A percentile compares a stretch with the other conserved stretches of the same genome.
phyloP scores from a whole-genome alignment of 306 rosid genomes.

The Fagus sylvatica region DNA sequence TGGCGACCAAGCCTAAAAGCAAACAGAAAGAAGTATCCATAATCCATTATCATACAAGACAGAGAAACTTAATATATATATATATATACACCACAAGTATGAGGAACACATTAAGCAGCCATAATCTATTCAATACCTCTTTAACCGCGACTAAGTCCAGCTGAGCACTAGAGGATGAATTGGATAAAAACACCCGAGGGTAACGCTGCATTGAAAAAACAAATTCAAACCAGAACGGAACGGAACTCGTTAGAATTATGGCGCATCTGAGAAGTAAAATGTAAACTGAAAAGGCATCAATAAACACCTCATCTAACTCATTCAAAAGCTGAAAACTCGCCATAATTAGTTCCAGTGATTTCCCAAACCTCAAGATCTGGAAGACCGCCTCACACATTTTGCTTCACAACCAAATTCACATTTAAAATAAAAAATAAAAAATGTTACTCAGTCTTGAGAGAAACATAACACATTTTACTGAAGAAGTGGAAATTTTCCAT shows the following conservation, averaged over 20 bases:
- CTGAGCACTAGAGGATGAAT: slow-evolving; percentile 10
- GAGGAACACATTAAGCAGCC: background rate
- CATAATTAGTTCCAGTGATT: slow-evolving; percentile 46
- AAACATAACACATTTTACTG: background rate
- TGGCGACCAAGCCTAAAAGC: slow-evolving; percentile 74
- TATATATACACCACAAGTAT: background rate
- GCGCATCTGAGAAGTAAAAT: background rate
- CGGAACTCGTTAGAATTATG: slow-evolving; percentile 15
- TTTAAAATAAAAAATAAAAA: background rate
- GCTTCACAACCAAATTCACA: slow-evolving; percentile 30
- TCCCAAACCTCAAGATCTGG: slow-evolving; percentile 42
- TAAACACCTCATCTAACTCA: slow-evolving; percentile 68
- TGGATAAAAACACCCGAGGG: slow-evolving; percentile 54
- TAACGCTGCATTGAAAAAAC: slow-evolving; percentile 43
- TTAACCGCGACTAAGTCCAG: slow-evolving; percentile 50
- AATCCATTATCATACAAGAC: background rate
- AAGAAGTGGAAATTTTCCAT: background rate
- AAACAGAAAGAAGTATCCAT: background rate
- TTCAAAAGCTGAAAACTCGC: slow-evolving; percentile 55
- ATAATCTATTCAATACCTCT: slow-evolving; percentile 52
- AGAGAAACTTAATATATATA: background rate
- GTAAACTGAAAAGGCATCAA: slow-evolving; percentile 8
- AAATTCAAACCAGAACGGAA: background rate
- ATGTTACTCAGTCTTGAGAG: background rate
- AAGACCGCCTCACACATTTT: slow-evolving; percentile 42